Base-by-base conservation (phyloP, 2,329 filamentous ascomycete species). In the Pseudogymnoascus sp. region DNA sequence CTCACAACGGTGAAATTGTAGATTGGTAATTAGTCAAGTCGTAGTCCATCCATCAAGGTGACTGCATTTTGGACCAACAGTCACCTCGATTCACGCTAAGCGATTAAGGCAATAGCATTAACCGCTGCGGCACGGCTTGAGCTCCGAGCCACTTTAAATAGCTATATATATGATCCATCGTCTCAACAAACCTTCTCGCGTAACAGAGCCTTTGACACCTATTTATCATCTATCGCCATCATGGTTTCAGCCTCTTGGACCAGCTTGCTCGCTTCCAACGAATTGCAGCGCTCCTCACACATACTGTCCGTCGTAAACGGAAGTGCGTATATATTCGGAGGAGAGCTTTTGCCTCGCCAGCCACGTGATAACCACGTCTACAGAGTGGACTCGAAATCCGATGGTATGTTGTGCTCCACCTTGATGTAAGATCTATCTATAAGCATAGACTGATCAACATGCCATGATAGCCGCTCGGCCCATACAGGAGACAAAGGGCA, bases 221-320 rank as follows among this genome's bases (percentile, higher is more conserved):
- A 23, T 45, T 12, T 23, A 12, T 26, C 11, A 45, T 45, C 40
- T 12, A 21, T 21, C 11, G 7, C 10, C 18, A 60, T 34, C 26
- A 34, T 34, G 54, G 26, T 62, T 40, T 64, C 63, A 64, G 66
- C 68, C 45, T 42, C 65, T 54, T 75, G 74, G 73, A 68, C 66
- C 3, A 65, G 63, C 1, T 18, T 76, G 6, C 65, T 68, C 14
- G 65, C 68, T 5, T 70, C 64, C 23, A 62, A 66, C 6, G 70
- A 74, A 5, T 77, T 83, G 11, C 75, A 77, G 64, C 78, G 81
- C 18, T 83, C 81, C 0, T 83, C 81, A 1, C 81, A 83, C 31
- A 73, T 73, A 1, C 63, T 81, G 3, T 76, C 79, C 0, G 75
- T 80, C 11, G 68, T 78, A 7, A 72, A 73, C 4, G 68, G 72